These are phyloP conservation scores for Panicum virgatum DNA, from an alignment of 202 grass and related monocot genomes.

Conservation along the genomic window DNA sequence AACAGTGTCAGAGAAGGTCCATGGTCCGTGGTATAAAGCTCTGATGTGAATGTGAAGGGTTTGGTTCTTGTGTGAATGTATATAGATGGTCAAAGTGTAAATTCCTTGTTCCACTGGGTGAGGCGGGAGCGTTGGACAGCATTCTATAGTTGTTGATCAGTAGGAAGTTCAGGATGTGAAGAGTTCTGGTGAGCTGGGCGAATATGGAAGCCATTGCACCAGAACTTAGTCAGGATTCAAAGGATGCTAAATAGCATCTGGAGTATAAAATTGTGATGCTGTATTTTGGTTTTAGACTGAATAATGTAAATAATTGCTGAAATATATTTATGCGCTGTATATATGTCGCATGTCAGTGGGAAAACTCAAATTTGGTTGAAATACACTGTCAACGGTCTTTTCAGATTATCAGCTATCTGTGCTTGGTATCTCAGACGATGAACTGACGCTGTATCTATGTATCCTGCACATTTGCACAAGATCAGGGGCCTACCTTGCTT, in stretches of 20 bases:
- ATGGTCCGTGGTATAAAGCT: conserved; percentile 76
- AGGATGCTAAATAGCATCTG: conserved; percentile 20
- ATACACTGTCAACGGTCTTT: background rate
- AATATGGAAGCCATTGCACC: conserved; percentile 38
- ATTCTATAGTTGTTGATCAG: conserved; percentile 35
- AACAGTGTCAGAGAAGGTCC: conserved; percentile 55
- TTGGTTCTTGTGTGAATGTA: conserved; percentile 55
- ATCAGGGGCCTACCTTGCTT: background rate
- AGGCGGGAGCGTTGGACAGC: conserved; percentile 44
- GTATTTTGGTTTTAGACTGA: conserved; percentile 24
- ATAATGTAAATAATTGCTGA: conserved; percentile 37
- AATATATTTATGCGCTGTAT: background rate
- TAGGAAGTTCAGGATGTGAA: conserved; percentile 24
- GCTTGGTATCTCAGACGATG: background rate
- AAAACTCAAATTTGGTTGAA: background rate
- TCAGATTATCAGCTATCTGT: background rate
- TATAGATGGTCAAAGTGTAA: conserved; percentile 30
- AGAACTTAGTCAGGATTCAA: conserved; percentile 35
- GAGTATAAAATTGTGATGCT: background rate
- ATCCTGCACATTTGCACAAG: too few relatives aligned
- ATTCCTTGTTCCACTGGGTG: conserved; percentile 43
- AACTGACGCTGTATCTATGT: background rate
- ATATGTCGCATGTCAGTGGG: background rate
- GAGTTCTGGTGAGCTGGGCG: conserved; percentile 37
- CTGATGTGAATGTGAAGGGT: conserved; percentile 52